These are phyloP conservation scores for Penicillium sp. DNA, from an alignment of 2,329 filamentous ascomycete genomes.

Conservation along the genomic window DNA sequence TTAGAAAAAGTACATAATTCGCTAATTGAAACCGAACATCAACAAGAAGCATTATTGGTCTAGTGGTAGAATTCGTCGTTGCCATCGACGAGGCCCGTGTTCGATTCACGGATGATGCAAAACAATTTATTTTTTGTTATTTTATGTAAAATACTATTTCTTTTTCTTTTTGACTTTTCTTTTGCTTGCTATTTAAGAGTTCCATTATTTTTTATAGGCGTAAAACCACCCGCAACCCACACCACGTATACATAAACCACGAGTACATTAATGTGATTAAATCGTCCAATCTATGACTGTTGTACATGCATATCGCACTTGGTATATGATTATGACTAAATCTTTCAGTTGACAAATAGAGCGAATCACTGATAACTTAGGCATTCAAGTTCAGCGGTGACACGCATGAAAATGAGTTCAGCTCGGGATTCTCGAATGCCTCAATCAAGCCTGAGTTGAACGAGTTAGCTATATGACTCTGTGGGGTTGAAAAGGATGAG, in stretches of 20 bases:
- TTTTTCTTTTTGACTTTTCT: too few relatives aligned
- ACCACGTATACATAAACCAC: too few relatives aligned
- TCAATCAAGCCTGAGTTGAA: slow-evolving; percentile 20
- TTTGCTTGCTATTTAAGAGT: too few relatives aligned
- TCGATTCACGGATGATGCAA: slow-evolving; percentile 20
- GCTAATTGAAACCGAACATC: too few relatives aligned
- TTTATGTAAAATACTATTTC: too few relatives aligned
- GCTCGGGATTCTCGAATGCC: slow-evolving; percentile 24
- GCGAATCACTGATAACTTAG: not conserved
- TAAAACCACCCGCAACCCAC: too few relatives aligned
- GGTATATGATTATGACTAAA: too few relatives aligned
- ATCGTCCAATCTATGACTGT: too few relatives aligned
- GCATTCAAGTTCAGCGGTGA: slow-evolving; percentile 22
- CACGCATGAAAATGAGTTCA: slow-evolving; percentile 27
- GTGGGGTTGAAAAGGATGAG: not conserved
- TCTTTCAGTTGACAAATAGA: too few relatives aligned
- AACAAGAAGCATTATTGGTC: slow-evolving; percentile 17
- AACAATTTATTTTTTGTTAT: not conserved
- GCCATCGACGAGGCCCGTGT: slow-evolving; percentile 19
- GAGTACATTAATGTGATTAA: too few relatives aligned
- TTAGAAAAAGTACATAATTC: too few relatives aligned
- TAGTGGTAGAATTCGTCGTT: slow-evolving; percentile 21
- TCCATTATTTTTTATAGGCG: too few relatives aligned
- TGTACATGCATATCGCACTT: not conserved
- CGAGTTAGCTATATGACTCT: not conserved